Base-by-base conservation (phyloP, 768 basidiomycete genomes). In the Russula vinacea region DNA sequence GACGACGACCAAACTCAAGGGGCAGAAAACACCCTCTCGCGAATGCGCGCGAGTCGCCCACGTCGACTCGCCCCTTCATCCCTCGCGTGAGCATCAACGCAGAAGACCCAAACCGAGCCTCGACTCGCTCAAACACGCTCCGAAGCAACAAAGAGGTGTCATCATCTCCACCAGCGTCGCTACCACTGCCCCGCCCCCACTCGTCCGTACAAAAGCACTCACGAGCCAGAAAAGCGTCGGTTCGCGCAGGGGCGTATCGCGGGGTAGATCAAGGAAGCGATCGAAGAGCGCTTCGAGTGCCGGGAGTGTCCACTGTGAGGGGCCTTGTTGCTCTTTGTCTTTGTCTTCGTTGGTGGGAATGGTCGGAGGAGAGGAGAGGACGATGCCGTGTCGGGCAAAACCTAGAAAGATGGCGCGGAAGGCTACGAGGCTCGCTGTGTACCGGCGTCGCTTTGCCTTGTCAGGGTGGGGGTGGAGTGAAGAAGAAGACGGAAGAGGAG, bases 341-440 rank as follows among this genome's bases (percentile, higher is more conserved):
- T 26, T 5, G 16, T 52, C 5, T 6, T 50, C 49, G 17, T 29
- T 45, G 44, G 44, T 0, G 19, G 32, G 11, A 22, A 19, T 3
- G 45, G 44, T 29, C 32, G 69, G 51, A 24, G 29, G 22, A 7
- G 0, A 9, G 40, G 9, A 6, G 47, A 26, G 1, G 73, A 69
- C 39, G 44, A 58, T 62, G 29, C 82, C 89, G 68, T 89, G 84
- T 13, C 81, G 82, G 8, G 79, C 76, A 72, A 92, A 94, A 1
- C 89, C 91, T 19, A 88, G 79, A 70, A 94, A 92, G 45, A 94
- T 72, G 19, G 83, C 83, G 24, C 89, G 84, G 72, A 87, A 94
- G 37, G 84, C 77, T 24, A 81, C 74, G 53, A 50, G 45, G 52
- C 44, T 59, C 9, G 83, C 71, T 1, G 78, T 82, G 3, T 83